A percentile compares a stretch with the other conserved stretches of the same genome.
Conservation (phyloP, 352 stramenopile genomes). For the Pythium rishiriense region DNA sequence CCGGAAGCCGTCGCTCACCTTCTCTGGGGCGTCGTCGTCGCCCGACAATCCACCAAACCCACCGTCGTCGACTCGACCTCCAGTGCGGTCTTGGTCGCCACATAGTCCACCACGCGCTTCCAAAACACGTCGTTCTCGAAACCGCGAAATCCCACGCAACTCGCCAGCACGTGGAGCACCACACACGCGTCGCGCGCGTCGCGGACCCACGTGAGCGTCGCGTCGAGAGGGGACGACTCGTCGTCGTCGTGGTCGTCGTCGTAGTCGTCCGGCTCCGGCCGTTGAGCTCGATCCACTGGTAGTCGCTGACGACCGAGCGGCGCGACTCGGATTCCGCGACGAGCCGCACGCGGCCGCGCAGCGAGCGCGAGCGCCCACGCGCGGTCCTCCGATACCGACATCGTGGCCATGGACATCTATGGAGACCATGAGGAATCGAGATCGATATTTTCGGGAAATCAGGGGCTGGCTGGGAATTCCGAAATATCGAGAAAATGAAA, state of each 20-base stretch:
- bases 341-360: constrained; percentile 6
- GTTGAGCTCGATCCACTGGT: constrained; percentile 10
- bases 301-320: neutral
- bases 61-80: no score
- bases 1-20: neutral
- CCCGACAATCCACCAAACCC: no score
- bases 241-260: no score
- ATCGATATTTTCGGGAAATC: no score
- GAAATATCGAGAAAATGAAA: no score
- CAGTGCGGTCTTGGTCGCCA: neutral
- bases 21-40: neutral
- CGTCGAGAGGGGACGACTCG: neutral
- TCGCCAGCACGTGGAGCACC: constrained; percentile 1
- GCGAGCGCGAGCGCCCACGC: no score
- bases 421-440: no score
- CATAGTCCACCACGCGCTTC: neutral
- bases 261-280: neutral
- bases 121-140: constrained; percentile 13
- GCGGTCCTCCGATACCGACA: no score
- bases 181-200: constrained; percentile 1
- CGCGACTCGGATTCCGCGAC: no score
- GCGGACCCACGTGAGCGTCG: neutral
- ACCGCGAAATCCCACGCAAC: constrained; percentile 9
- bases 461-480: no score
- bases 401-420: no score